Percentiles rank a stretch among this genome's conserved stretches.
Conservation (phyloP, 352 stramenopile species). For the Globisporangium nodosum region DNA sequence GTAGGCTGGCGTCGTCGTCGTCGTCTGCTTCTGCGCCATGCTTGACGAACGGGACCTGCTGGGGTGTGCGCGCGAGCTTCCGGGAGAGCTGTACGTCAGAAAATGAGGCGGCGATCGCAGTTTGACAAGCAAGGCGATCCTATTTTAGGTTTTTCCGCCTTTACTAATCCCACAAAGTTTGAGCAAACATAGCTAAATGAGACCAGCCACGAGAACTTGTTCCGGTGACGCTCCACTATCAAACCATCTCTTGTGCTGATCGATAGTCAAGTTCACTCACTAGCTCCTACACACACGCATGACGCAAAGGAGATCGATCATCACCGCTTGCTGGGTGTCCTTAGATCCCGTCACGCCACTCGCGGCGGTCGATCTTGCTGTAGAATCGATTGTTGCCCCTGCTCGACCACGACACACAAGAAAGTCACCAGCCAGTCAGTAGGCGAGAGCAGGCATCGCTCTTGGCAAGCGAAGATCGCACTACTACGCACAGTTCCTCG, state of each 20-base stretch:
- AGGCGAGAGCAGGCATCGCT: too few relatives aligned
- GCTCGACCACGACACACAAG: background rate
- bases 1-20: background rate
- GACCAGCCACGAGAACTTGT: too few relatives aligned
- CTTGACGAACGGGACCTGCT: background rate
- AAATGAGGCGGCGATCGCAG: background rate
- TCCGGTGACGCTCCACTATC: too few relatives aligned
- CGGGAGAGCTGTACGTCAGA: background rate
- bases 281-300: too few relatives aligned
- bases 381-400: slow-evolving; percentile 79
- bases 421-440: background rate
- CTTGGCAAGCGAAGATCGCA: background rate
- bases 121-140: background rate
- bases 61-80: too few relatives aligned
- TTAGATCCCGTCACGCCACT: slow-evolving; percentile 56
- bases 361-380: slow-evolving; percentile 74
- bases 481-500: slow-evolving; percentile 67
- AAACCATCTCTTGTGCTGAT: too few relatives aligned
- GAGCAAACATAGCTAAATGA: too few relatives aligned
- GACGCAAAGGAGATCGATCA: background rate
- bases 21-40: background rate
- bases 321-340: background rate
- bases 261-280: background rate
- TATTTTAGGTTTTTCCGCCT: too few relatives aligned
- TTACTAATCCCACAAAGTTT: too few relatives aligned